Conservation (phyloP, 345 rosid species). For the Euphorbia peplus region DNA sequence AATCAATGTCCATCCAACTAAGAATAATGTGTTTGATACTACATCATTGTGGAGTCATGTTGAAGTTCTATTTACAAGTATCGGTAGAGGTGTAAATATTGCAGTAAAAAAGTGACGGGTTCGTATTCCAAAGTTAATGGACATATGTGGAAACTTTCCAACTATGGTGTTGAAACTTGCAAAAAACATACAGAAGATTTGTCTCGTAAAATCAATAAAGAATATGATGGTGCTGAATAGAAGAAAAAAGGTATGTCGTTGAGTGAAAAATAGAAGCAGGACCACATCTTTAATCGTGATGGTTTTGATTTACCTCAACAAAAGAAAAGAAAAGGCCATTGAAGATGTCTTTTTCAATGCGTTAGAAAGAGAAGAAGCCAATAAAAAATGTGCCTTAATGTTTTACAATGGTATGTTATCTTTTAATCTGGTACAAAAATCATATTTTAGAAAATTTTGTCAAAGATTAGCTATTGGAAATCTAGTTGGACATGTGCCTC, state of each 20-base stretch:
- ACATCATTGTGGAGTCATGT: not conserved
- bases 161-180: not conserved
- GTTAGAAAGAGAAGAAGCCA: not conserved
- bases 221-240: not conserved
- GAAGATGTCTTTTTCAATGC: not conserved
- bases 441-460: not conserved
- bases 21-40: not conserved
- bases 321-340: not conserved
- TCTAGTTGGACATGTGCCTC: not conserved
- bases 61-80: not conserved
- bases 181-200: not conserved
- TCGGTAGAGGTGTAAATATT: not conserved
- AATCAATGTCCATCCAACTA: no score
- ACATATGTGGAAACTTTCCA: not conserved
- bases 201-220: no score
- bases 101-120: not conserved
- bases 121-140: not conserved
- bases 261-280: not conserved
- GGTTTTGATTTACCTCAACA: not conserved
- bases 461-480: not conserved
- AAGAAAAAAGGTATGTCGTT: not conserved
- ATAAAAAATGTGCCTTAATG: not conserved
- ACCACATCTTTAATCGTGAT: not conserved
- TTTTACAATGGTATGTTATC: not conserved
- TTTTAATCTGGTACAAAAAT: no score